phyloP scores from a whole-genome alignment of 2,329 filamentous ascomycete species.

The Hypoxylon sp. region DNA sequence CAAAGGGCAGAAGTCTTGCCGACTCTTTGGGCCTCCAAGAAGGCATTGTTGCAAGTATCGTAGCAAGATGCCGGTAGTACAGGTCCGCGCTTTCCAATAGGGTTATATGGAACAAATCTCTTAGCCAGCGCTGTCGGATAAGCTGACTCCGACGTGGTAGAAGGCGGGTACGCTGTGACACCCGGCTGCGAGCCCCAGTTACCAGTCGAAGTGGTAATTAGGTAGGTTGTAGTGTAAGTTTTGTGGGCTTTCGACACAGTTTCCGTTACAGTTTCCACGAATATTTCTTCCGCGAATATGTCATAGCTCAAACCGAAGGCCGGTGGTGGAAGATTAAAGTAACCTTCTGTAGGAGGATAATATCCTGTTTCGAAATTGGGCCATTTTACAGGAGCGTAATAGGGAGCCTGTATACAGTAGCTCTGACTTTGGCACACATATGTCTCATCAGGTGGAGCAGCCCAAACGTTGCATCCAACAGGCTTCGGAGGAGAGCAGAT shows the following conservation, averaged over 20 bases:
- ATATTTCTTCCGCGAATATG: constrained; percentile 67
- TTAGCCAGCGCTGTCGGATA: constrained; percentile 34
- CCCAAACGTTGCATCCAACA: constrained; percentile 66
- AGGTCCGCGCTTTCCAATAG: constrained; percentile 59
- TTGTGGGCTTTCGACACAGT: constrained; percentile 51
- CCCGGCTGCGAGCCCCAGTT: constrained; percentile 69
- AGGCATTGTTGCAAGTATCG: constrained; percentile 66
- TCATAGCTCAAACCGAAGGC: constrained; percentile 75
- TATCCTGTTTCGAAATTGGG: constrained; percentile 62
- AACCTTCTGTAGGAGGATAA: constrained; percentile 68
- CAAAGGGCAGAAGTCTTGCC: constrained; percentile 68
- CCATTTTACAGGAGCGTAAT: constrained; percentile 60
- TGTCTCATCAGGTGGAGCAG: constrained; percentile 60
- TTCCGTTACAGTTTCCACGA: constrained; percentile 52
- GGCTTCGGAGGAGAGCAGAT: constrained; percentile 69
- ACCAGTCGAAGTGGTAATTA: constrained; percentile 66
- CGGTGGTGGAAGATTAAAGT: constrained; percentile 75
- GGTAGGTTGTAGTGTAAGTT: constrained; percentile 45
- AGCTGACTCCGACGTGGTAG: constrained; percentile 46
- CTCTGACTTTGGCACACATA: constrained; percentile 62
- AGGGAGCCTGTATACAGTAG: constrained; percentile 63
- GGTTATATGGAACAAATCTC: constrained; percentile 40
- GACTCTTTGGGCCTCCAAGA: constrained; percentile 60
- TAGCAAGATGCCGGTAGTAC: constrained; percentile 66
- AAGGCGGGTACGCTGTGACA: constrained; percentile 59